Evolutionary conservation across 2,329 filamentous ascomycete species (phyloP).

Genomic region (Gliomastix tumulicola): DNA sequence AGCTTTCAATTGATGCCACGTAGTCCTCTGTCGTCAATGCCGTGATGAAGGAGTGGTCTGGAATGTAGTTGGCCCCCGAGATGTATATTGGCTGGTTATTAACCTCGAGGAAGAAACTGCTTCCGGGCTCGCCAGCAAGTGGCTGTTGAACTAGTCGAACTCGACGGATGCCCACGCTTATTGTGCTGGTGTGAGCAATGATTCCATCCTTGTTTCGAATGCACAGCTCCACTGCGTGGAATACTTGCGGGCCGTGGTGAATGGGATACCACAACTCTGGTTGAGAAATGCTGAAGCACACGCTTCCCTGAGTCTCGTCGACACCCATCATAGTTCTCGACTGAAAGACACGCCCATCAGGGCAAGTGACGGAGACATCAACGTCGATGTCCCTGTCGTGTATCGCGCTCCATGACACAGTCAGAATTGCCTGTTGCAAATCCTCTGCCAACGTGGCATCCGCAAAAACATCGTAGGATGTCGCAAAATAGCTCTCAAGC

Average conservation of each 20-base stretch:
- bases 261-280: conserved; percentile 65
- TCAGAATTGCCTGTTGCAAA: conserved; percentile 43
- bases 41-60: conserved; percentile 65
- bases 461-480: conserved; percentile 49
- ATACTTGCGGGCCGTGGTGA: conserved; percentile 60
- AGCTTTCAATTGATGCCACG: conserved; percentile 60
- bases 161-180: conserved; percentile 57
- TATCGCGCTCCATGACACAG: conserved; percentile 30
- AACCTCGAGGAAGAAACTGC: conserved; percentile 59
- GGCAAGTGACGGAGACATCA: neutral
- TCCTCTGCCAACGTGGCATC: conserved; percentile 23
- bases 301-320: neutral
- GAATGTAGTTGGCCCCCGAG: conserved; percentile 72
- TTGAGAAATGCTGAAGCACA: conserved; percentile 31
- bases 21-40: conserved; percentile 56
- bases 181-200: conserved; percentile 33
- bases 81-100: conserved; percentile 67
- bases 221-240: conserved; percentile 38
- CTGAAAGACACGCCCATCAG: neutral
- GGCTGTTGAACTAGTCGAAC: conserved; percentile 47
- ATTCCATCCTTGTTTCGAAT: conserved; percentile 13
- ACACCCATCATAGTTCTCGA: neutral
- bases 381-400: conserved; percentile 25
- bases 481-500: conserved; percentile 53
- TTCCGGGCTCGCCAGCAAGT: conserved; percentile 50